These are phyloP conservation scores for Kodamaea ohmeri DNA, from an alignment of 1,139 yeast genomes.

Conservation along the genomic window DNA sequence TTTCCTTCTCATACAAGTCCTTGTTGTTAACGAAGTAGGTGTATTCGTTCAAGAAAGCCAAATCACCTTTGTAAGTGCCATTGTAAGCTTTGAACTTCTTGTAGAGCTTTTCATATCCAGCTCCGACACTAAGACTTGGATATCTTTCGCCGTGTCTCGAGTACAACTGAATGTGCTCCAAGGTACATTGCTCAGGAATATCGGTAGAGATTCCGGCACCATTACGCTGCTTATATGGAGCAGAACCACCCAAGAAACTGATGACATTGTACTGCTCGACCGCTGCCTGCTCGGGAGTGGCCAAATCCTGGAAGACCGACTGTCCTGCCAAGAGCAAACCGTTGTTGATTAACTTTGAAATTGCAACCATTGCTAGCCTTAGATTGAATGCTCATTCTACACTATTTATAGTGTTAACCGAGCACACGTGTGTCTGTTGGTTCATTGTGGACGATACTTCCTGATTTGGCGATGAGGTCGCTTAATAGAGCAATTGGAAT, in stretches of 20 bases:
- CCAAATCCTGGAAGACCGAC: constrained; percentile 27
- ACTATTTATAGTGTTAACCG: background rate
- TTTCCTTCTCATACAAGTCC: constrained; percentile 25
- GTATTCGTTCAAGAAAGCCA: constrained; percentile 34
- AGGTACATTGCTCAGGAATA: constrained; percentile 49
- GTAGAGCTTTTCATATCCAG: constrained; percentile 18
- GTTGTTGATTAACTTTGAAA: constrained; percentile 28
- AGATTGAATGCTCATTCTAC: background rate
- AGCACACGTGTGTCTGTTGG: constrained; percentile 2
- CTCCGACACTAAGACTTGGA: constrained; percentile 32
- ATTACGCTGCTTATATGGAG: constrained; percentile 44
- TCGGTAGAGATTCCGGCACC: constrained; percentile 48
- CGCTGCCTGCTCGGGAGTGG: constrained; percentile 38
- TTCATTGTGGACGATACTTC: no score
- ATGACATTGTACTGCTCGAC: constrained; percentile 41
- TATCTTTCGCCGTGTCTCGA: constrained; percentile 77
- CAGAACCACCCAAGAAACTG: constrained; percentile 46
- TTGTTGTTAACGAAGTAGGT: constrained; percentile 27
- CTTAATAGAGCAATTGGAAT: no score
- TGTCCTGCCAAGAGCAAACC: constrained; percentile 30
- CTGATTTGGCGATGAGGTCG: no score
- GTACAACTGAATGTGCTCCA: constrained; percentile 64
- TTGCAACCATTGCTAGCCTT: constrained; percentile 25
- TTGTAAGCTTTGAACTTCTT: constrained; percentile 23
- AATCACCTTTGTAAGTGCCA: constrained; percentile 29